Conservation (phyloP, 2,329 filamentous ascomycete genomes). For the Nigrospora sphaerica region DNA sequence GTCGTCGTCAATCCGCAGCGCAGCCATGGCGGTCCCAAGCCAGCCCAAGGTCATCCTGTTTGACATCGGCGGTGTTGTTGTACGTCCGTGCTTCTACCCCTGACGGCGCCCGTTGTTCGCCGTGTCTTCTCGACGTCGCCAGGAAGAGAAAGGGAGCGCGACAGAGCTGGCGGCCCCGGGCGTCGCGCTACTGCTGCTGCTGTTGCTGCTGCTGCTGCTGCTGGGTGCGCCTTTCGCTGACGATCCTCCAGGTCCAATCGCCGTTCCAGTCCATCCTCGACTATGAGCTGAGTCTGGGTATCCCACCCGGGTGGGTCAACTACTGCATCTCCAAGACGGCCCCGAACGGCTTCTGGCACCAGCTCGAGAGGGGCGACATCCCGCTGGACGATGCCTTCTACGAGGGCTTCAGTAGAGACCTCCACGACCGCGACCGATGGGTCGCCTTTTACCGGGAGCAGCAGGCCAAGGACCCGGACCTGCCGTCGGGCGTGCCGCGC, state of each 20-base stretch:
- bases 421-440: conserved; percentile 64
- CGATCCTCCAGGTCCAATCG: conserved; percentile 62
- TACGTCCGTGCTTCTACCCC: conserved; percentile 47
- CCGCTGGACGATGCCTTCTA: conserved; percentile 71
- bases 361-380: conserved; percentile 78
- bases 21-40: conserved; percentile 31
- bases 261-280: conserved; percentile 91
- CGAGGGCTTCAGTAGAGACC: conserved; percentile 64
- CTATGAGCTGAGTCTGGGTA: conserved; percentile 70
- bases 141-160: too few species aligned
- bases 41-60: conserved; percentile 75
- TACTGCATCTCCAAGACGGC: conserved; percentile 74
- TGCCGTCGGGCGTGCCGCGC: conserved; percentile 42
- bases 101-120: not conserved
- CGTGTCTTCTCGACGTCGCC: too few species aligned
- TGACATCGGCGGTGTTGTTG: conserved; percentile 94
- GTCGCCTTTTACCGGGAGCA: conserved; percentile 48
- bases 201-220: conserved; percentile 1
- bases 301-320: conserved; percentile 88
- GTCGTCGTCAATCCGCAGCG: too few species aligned
- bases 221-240: too few species aligned
- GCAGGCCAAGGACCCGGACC: conserved; percentile 31
- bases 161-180: too few species aligned
- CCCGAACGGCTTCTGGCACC: conserved; percentile 80
- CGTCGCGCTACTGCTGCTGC: conserved; percentile 1